phyloP scores from a whole-genome alignment of 257 asterid genomes.

The Solanum piurae region DNA sequence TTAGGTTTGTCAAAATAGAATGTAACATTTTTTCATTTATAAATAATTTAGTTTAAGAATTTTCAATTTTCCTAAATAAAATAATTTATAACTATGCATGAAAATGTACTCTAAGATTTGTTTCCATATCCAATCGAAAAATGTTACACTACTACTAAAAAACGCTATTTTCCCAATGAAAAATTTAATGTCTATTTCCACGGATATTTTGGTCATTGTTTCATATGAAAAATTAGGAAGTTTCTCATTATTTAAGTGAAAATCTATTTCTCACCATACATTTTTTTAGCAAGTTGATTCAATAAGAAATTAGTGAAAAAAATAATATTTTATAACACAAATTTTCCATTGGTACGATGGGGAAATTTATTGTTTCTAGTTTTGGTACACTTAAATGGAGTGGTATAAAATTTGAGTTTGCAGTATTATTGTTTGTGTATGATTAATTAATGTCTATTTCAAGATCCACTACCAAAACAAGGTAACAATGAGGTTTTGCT shows the following conservation, averaged over 20 bases:
- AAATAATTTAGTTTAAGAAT: not conserved
- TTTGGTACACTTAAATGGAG: not conserved
- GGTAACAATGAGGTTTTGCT: not conserved
- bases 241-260: no score
- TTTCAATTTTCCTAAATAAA: not conserved
- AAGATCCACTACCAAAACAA: not conserved
- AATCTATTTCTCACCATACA: no score
- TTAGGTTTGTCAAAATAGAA: no score
- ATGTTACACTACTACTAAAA: not conserved
- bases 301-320: no score
- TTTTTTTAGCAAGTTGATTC: no score
- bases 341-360: not conserved
- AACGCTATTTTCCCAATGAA: no score
- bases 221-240: no score
- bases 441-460: not conserved
- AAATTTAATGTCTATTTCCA: no score
- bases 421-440: not conserved
- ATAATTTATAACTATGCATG: not conserved
- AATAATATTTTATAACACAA: not conserved
- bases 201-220: no score
- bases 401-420: not conserved
- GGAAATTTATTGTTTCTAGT: not conserved
- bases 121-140: not conserved
- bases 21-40: not conserved
- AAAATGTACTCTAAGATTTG: not conserved